These are phyloP conservation scores for Aquilaria malaccensis DNA, from an alignment of 345 rosid species.

Conservation along the genomic window DNA sequence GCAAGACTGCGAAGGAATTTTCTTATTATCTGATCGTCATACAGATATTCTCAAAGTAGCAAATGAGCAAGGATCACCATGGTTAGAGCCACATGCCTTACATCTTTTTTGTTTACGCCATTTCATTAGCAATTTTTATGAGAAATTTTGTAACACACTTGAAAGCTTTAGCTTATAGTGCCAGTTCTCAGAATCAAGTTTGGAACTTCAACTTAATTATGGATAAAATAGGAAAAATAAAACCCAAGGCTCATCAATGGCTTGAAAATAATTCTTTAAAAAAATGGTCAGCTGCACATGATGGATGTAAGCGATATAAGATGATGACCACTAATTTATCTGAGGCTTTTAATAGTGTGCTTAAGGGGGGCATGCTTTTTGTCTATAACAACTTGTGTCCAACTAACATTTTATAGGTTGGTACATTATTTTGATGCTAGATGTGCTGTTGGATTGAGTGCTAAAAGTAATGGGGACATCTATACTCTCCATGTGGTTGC, in stretches of 20 bases:
- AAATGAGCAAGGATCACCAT: not conserved
- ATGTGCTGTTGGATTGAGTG: not conserved
- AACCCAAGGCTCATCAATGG: too few species aligned
- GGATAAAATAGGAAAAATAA: too few species aligned
- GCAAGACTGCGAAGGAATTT: too few species aligned
- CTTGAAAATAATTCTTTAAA: too few species aligned
- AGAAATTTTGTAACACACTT: not conserved
- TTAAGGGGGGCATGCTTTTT: too few species aligned
- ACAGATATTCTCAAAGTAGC: not conserved
- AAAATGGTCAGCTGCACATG: not conserved
- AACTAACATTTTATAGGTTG: not conserved
- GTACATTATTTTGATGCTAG: slow-evolving; percentile 1
- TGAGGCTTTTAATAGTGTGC: not conserved
- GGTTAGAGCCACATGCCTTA: slow-evolving; percentile 2
- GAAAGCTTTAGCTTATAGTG: not conserved
- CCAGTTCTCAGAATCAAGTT: not conserved
- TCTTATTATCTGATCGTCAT: not conserved
- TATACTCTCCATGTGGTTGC: not conserved
- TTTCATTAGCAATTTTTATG: not conserved
- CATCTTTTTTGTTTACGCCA: slow-evolving; percentile 1
- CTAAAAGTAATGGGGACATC: not conserved
- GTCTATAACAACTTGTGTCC: too few species aligned
- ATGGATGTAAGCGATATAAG: not conserved
- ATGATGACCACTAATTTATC: not conserved
- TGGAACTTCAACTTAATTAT: not conserved